phyloP scores from a whole-genome alignment of 1,139 yeast species.

The Blastobotrys apis region DNA sequence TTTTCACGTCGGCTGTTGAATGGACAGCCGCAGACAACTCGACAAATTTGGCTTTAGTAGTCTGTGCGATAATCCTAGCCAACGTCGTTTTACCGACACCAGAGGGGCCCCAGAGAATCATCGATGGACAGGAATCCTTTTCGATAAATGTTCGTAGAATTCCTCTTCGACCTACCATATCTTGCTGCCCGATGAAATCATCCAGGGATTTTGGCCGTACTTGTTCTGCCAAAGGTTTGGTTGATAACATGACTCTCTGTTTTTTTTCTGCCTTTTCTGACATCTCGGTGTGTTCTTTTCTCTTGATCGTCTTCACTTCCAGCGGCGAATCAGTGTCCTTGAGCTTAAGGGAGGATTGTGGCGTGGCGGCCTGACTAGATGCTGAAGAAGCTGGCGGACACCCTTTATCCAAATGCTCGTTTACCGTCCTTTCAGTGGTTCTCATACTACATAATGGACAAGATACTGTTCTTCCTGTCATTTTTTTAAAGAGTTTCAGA shows the following conservation, averaged over 20 bases:
- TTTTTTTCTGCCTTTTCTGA: constrained; percentile 1
- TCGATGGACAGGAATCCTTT: constrained; percentile 60
- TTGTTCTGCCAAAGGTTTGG: constrained; percentile 73
- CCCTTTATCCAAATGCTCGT: constrained; percentile 38
- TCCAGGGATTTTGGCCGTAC: constrained; percentile 69
- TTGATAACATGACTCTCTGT: constrained; percentile 2
- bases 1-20: constrained; percentile 64
- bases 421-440: constrained; percentile 33
- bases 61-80: constrained; percentile 54
- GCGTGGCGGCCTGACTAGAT: constrained; percentile 1
- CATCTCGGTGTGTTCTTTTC: neutral
- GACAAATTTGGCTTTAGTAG: constrained; percentile 57
- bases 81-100: constrained; percentile 91
- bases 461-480: constrained; percentile 12
- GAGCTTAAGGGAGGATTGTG: constrained; percentile 1
- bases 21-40: constrained; percentile 86
- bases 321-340: no score
- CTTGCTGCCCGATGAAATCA: constrained; percentile 84
- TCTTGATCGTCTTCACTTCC: neutral
- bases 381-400: constrained; percentile 24
- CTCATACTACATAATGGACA: constrained; percentile 38
- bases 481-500: no score
- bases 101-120: constrained; percentile 93
- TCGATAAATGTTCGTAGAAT: constrained; percentile 64
- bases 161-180: constrained; percentile 71